Conservation (phyloP, 2,329 filamentous ascomycete species). For the Ascomycota sp. region DNA sequence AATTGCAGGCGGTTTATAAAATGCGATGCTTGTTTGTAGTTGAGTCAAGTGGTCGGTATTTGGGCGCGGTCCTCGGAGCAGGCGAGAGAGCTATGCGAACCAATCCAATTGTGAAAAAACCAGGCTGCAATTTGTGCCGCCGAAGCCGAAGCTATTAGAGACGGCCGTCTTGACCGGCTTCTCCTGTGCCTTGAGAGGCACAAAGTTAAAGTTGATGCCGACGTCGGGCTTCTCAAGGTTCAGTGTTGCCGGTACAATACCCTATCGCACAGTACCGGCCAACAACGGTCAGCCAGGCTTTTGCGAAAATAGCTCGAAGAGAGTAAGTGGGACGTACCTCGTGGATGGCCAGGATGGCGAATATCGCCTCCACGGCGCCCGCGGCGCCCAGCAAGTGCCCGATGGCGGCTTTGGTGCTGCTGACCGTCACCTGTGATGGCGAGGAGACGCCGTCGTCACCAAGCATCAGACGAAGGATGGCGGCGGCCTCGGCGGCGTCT, state of each 20-base stretch:
- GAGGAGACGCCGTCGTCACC: constrained; percentile 44
- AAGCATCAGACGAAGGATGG: constrained; percentile 59
- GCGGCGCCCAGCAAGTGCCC: constrained; percentile 85
- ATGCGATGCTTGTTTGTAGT: too few relatives aligned
- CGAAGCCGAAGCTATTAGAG: constrained; percentile 95
- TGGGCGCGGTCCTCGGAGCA: too few relatives aligned
- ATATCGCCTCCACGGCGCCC: constrained; percentile 76
- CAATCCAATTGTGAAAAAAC: constrained; percentile 37
- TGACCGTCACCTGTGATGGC: constrained; percentile 54
- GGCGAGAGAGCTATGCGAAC: too few relatives aligned
- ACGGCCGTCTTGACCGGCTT: constrained; percentile 53
- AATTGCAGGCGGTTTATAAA: too few relatives aligned
- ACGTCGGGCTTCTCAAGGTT: constrained; percentile 52
- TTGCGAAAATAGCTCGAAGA: neutral
- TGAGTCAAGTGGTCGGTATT: too few relatives aligned
- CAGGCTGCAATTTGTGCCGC: constrained; percentile 81
- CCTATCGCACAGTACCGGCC: constrained; percentile 27
- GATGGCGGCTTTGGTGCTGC: constrained; percentile 83
- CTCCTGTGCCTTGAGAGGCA: constrained; percentile 50
- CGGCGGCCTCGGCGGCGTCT: constrained; percentile 70
- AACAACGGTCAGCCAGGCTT: neutral
- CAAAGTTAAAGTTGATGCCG: constrained; percentile 67
- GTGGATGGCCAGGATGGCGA: constrained; percentile 58
- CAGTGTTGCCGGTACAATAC: constrained; percentile 63
- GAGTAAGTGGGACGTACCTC: constrained; percentile 34